Evolutionary conservation across 495 filamentous ascomycete species (phyloP).

Genomic region (Clohesyomyces aquaticus): DNA sequence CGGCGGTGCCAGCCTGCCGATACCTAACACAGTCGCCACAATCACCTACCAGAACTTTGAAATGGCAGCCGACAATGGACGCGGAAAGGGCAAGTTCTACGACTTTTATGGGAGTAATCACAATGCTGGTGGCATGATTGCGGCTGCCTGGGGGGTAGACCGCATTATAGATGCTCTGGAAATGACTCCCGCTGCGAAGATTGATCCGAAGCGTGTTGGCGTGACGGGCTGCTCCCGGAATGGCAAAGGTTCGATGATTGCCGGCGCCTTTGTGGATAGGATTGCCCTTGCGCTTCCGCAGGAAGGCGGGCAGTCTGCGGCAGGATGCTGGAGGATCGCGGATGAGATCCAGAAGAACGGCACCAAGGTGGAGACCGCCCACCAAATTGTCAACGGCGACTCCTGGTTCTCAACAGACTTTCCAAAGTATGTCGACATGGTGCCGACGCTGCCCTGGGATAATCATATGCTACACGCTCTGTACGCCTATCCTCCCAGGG

Average conservation of each 20-base stretch:
- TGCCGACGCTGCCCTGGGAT: conserved; percentile 32
- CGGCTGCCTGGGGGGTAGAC: conserved; percentile 53
- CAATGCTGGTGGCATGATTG: conserved; percentile 48
- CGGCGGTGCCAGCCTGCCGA: conserved; percentile 46
- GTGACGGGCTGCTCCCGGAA: conserved; percentile 57
- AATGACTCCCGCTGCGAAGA: conserved; percentile 44
- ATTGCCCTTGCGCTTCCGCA: conserved; percentile 54
- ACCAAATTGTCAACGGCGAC: conserved; percentile 52
- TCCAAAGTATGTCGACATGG: conserved; percentile 34
- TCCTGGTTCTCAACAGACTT: conserved; percentile 51
- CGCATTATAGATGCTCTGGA: conserved; percentile 55
- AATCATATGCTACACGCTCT: conserved; percentile 37
- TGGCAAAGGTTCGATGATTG: conserved; percentile 54
- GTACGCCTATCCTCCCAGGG: conserved; percentile 24
- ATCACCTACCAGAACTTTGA: conserved; percentile 46
- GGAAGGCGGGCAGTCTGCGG: conserved; percentile 51
- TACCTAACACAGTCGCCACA: conserved; percentile 46
- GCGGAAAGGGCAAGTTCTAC: conserved; percentile 52
- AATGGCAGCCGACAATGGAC: conserved; percentile 43
- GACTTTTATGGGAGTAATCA: conserved; percentile 49
- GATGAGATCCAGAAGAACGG: conserved; percentile 48
- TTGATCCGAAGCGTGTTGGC: conserved; percentile 46
- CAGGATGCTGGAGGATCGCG: conserved; percentile 52
- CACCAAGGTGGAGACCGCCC: conserved; percentile 48
- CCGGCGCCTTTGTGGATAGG: conserved; percentile 53